phyloP scores from a whole-genome alignment of 2,329 filamentous ascomycete species.

The Cladosporium oxysporum region DNA sequence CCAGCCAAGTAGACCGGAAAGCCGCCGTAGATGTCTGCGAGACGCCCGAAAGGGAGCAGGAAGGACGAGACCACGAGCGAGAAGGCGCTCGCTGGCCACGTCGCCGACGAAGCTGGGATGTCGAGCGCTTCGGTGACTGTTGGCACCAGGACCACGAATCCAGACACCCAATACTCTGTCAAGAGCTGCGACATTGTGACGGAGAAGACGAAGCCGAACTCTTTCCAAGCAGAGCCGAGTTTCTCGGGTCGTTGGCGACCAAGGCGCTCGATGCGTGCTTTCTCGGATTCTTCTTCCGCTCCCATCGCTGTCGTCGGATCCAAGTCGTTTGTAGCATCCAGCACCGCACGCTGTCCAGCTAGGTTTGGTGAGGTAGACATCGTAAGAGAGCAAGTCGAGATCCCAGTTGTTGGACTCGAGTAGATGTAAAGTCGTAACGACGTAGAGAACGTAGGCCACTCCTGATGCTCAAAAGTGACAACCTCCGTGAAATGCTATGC shows the following conservation, averaged over 20 bases:
- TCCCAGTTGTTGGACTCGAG: too few species aligned
- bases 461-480: background rate
- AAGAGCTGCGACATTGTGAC: slow-evolving; percentile 36
- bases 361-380: background rate
- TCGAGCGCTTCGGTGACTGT: slow-evolving; percentile 61
- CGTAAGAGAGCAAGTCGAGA: background rate
- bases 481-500: background rate
- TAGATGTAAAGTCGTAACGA: background rate
- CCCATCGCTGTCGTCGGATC: background rate
- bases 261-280: slow-evolving; percentile 57
- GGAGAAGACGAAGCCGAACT: slow-evolving; percentile 63
- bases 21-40: slow-evolving; percentile 62
- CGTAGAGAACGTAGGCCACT: background rate
- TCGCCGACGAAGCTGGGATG: slow-evolving; percentile 65
- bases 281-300: slow-evolving; percentile 23
- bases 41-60: slow-evolving; percentile 49
- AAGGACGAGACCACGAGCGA: slow-evolving; percentile 52
- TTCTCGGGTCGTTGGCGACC: slow-evolving; percentile 62
- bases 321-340: background rate
- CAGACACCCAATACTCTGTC: slow-evolving; percentile 72
- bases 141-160: slow-evolving; percentile 70
- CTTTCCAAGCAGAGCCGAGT: slow-evolving; percentile 57
- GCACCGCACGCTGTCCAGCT: background rate
- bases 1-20: slow-evolving; percentile 62
- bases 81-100: slow-evolving; percentile 57